Evolutionary conservation across 2,329 filamentous ascomycete genomes (phyloP).

Genomic region (Tolypocladium ophioglossoides): DNA sequence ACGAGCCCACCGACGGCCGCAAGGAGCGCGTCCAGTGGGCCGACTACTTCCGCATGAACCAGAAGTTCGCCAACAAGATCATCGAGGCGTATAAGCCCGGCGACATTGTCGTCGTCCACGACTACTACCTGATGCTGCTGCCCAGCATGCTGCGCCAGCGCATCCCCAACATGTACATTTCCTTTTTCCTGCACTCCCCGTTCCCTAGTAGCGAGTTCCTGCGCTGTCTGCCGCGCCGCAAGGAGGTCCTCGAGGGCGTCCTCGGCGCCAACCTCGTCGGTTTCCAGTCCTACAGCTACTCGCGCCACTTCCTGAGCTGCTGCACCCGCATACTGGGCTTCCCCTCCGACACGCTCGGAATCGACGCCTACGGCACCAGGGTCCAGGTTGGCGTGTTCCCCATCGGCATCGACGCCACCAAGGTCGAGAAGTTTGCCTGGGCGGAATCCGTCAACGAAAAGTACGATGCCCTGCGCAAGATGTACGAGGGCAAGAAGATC

Average conservation of each 20-base stretch:
- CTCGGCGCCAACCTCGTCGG: constrained; percentile 87
- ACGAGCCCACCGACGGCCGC: constrained; percentile 78
- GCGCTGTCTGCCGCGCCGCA: constrained; percentile 75
- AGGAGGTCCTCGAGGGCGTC: constrained; percentile 82
- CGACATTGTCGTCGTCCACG: constrained; percentile 85
- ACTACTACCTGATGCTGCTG: constrained; percentile 86
- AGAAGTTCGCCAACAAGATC: constrained; percentile 83
- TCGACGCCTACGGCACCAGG: constrained; percentile 80
- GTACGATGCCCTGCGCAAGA: constrained; percentile 59
- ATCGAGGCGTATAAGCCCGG: constrained; percentile 83
- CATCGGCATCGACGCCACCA: constrained; percentile 83
- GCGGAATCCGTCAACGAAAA: constrained; percentile 58
- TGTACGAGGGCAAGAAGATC: constrained; percentile 86
- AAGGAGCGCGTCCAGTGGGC: constrained; percentile 77
- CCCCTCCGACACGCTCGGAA: constrained; percentile 71
- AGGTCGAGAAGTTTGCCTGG: constrained; percentile 67
- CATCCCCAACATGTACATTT: constrained; percentile 81
- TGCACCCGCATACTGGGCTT: constrained; percentile 89
- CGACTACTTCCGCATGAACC: constrained; percentile 89
- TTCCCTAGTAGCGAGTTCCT: constrained; percentile 96
- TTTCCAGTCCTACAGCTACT: constrained; percentile 93
- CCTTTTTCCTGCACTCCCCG: constrained; percentile 87
- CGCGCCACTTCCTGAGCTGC: constrained; percentile 87
- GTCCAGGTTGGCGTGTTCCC: constrained; percentile 90
- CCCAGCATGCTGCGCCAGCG: constrained; percentile 82